phyloP scores from a whole-genome alignment of 78 protist genomes.

The Polysphondylium violaceum region DNA sequence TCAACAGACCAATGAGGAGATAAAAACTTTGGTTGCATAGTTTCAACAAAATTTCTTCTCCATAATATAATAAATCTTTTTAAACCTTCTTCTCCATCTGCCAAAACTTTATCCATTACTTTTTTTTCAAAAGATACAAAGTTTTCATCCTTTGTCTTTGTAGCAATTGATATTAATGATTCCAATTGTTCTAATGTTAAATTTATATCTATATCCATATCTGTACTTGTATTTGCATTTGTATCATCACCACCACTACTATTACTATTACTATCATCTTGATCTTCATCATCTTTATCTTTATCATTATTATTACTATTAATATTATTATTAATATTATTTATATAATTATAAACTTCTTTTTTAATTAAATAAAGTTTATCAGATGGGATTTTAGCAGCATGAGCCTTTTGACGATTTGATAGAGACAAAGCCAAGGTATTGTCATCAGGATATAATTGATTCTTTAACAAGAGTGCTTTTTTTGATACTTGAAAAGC shows the following conservation, averaged over 20 bases:
- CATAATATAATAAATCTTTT: conserved; percentile 36
- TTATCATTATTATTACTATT: too few species aligned
- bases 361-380: conserved; percentile 23
- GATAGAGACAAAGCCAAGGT: too few species aligned
- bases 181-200: conserved; percentile 3
- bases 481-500: neutral
- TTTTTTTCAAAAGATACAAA: conserved; percentile 56
- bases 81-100: conserved; percentile 53
- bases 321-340: too few species aligned
- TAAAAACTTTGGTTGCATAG: conserved; percentile 50
- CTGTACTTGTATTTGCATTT: too few species aligned
- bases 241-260: too few species aligned
- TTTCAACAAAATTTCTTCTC: conserved; percentile 49
- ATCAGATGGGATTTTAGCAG: conserved; percentile 11
- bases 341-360: conserved; percentile 9
- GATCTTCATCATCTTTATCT: too few species aligned
- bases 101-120: conserved; percentile 65
- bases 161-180: neutral
- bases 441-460: neutral
- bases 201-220: too few species aligned
- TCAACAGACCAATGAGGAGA: conserved; percentile 60
- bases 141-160: conserved; percentile 8
- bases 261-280: too few species aligned
- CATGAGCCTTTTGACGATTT: neutral
- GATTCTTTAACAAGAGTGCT: conserved; percentile 8